Evolutionary conservation across 345 rosid species (phyloP).

Genomic region (Aquilaria sinensis): DNA sequence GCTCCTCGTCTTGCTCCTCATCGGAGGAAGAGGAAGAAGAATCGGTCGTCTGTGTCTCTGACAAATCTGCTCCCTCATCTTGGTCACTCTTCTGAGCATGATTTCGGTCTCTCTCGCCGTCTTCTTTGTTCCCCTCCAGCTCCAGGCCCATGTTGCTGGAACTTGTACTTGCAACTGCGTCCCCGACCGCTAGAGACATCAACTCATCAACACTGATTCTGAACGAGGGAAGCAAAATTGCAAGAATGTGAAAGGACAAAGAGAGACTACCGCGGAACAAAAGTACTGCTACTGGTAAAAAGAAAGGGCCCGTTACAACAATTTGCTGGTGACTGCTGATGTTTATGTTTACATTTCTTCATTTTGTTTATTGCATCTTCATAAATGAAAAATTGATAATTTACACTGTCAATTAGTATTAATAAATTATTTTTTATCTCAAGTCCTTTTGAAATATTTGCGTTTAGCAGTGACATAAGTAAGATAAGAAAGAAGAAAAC

Average conservation of each 20-base stretch:
- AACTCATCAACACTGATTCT: conserved; percentile 25
- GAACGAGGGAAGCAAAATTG: not conserved
- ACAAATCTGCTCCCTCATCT: conserved; percentile 27
- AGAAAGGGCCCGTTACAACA: not conserved
- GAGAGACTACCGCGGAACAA: not conserved
- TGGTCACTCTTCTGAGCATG: conserved; percentile 13
- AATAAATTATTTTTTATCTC: too few species aligned
- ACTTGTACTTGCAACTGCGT: conserved; percentile 25
- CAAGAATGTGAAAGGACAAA: not conserved
- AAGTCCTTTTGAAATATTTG: too few species aligned
- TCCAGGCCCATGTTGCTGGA: conserved; percentile 49
- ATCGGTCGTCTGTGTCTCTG: conserved; percentile 38
- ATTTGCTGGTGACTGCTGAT: not conserved
- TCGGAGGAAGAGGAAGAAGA: conserved; percentile 33
- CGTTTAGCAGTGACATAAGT: too few species aligned
- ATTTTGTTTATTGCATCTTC: too few species aligned
- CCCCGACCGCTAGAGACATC: conserved; percentile 44
- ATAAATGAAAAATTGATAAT: too few species aligned
- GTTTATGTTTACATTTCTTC: too few species aligned
- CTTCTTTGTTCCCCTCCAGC: conserved; percentile 21
- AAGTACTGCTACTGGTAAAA: not conserved
- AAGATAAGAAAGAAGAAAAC: too few species aligned
- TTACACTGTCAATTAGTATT: too few species aligned
- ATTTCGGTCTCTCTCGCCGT: conserved; percentile 9
- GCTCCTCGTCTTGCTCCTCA: conserved; percentile 58